phyloP scores from a whole-genome alignment of 1,284 basidiomycete species.

The Flammula alnicola region DNA sequence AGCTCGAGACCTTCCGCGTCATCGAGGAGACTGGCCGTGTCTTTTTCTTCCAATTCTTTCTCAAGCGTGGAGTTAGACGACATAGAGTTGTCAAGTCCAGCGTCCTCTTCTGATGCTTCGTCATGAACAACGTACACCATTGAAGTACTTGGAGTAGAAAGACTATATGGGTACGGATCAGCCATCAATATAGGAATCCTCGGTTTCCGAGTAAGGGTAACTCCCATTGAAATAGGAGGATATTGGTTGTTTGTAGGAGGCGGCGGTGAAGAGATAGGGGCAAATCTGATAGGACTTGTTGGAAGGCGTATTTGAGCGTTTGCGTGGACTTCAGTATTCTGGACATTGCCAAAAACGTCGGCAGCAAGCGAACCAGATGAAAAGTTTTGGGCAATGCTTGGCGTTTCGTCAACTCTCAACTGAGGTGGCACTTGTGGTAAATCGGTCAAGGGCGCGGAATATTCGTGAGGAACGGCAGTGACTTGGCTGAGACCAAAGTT shows the following conservation, averaged over 20 bases:
- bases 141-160: constrained; percentile 40
- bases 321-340: too few relatives aligned
- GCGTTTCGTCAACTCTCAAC: too few relatives aligned
- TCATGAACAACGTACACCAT: constrained; percentile 20
- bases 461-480: too few relatives aligned
- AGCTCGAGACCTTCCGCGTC: constrained; percentile 24
- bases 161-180: constrained; percentile 47
- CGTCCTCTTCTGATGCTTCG: constrained; percentile 31
- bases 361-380: too few relatives aligned
- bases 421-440: too few relatives aligned
- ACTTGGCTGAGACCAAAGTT: neutral
- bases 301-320: too few relatives aligned
- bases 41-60: constrained; percentile 25
- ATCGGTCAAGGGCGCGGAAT: too few relatives aligned
- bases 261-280: too few relatives aligned
- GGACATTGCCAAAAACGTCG: too few relatives aligned
- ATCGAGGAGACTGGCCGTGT: neutral
- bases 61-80: constrained; percentile 31
- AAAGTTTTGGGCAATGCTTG: too few relatives aligned
- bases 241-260: too few relatives aligned
- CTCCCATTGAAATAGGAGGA: constrained; percentile 9
- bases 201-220: constrained; percentile 31
- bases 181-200: constrained; percentile 37
- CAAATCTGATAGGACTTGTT: too few relatives aligned
- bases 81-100: constrained; percentile 29